Percentiles rank a stretch among this genome's conserved stretches.
phyloP scores from a whole-genome alignment of 2,329 filamentous ascomycete species.

The Pseudovirgaria hyperparasitica region DNA sequence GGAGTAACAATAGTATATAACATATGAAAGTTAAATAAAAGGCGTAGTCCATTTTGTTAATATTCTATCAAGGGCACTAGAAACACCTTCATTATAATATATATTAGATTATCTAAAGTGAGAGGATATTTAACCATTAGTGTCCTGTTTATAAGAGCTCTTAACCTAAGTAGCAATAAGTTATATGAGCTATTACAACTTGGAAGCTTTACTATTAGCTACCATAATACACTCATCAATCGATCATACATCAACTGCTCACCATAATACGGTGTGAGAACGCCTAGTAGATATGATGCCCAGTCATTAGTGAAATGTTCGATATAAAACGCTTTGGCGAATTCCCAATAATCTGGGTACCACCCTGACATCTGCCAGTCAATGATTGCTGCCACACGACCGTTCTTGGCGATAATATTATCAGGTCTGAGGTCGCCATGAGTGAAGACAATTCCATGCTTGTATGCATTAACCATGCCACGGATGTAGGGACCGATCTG shows the following conservation, averaged over 20 bases:
- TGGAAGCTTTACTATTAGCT: slow-evolving; percentile 4
- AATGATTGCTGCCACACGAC: slow-evolving; percentile 14
- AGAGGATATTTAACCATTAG: too few species aligned
- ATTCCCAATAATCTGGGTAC: slow-evolving; percentile 21
- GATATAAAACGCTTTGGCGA: slow-evolving; percentile 14
- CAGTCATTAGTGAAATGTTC: slow-evolving; percentile 7
- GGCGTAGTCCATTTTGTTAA: too few species aligned
- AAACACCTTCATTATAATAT: too few species aligned
- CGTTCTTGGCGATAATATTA: slow-evolving; percentile 11
- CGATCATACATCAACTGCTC: slow-evolving; percentile 8
- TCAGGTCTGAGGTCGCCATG: slow-evolving; percentile 13
- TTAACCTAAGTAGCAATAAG: too few species aligned
- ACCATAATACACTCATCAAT: slow-evolving; percentile 8
- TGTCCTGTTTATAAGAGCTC: too few species aligned
- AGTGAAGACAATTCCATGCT: slow-evolving; percentile 13
- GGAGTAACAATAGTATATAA: too few species aligned
- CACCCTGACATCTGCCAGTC: slow-evolving; percentile 21
- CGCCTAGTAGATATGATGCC: slow-evolving; percentile 6
- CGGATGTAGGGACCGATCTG: slow-evolving; percentile 8
- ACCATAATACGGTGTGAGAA: slow-evolving; percentile 10
- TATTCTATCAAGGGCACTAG: too few species aligned
- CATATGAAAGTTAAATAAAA: too few species aligned
- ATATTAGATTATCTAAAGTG: too few species aligned
- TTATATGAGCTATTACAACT: too few species aligned
- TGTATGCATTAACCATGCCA: slow-evolving; percentile 8